Evolutionary conservation across 2,329 filamentous ascomycete genomes (phyloP).

Genomic region (Berkeleyomyces basicola): DNA sequence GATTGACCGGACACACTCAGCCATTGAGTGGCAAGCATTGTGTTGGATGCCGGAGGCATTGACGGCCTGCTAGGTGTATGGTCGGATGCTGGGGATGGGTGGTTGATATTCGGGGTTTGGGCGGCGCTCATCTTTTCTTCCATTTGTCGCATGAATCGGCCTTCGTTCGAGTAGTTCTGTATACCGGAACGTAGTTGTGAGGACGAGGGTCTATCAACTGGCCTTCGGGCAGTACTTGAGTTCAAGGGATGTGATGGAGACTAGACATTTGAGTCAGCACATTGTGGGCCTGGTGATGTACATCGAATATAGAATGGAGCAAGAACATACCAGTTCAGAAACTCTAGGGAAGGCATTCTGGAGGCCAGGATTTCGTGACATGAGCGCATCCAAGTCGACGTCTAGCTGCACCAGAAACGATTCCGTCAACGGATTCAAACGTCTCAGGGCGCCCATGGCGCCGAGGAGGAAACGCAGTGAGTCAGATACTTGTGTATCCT

Average conservation of each 20-base stretch:
- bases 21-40: constrained; percentile 1
- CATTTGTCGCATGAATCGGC: constrained; percentile 25
- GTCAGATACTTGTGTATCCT: constrained; percentile 61
- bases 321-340: constrained; percentile 31
- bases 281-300: background rate
- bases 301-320: background rate
- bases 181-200: constrained; percentile 21
- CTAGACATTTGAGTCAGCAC: background rate
- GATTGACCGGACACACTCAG: background rate
- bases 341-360: constrained; percentile 37
- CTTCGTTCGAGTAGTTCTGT: constrained; percentile 28
- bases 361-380: constrained; percentile 42
- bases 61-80: background rate
- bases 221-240: background rate
- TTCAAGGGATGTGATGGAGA: background rate
- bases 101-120: constrained; percentile 25
- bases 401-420: constrained; percentile 90
- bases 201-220: background rate
- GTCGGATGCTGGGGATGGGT: constrained; percentile 15
- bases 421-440: constrained; percentile 77
- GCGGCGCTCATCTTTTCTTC: constrained; percentile 27
- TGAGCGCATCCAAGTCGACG: constrained; percentile 67
- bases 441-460: constrained; percentile 79
- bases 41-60: background rate
- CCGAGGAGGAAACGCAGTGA: constrained; percentile 80